Evolutionary conservation across 345 rosid genomes (phyloP).

Genomic region (Diplotaxis tenuifolia): DNA sequence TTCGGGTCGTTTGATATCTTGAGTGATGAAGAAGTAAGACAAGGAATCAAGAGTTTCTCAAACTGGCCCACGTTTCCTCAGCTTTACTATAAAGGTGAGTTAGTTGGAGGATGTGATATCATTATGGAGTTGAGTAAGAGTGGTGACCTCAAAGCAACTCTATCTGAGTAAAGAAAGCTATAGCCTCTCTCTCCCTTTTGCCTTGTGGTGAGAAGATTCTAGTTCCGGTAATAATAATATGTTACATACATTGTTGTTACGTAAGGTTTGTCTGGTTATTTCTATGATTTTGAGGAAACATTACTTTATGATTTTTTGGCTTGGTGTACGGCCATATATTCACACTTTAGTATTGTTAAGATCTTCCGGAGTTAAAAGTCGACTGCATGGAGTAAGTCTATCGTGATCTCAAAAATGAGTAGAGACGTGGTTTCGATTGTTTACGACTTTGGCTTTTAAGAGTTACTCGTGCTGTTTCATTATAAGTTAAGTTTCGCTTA

Average conservation of each 20-base stretch:
- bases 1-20: constrained; percentile 85
- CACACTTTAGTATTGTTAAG: too few relatives aligned
- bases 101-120: constrained; percentile 94
- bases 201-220: background rate
- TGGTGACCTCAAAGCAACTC: constrained; percentile 73
- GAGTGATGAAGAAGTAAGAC: constrained; percentile 86
- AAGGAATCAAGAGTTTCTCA: constrained; percentile 81
- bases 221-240: too few relatives aligned
- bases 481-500: too few relatives aligned
- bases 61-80: constrained; percentile 99
- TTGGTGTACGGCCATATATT: background rate
- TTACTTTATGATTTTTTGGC: background rate
- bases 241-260: constrained; percentile 32
- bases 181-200: background rate
- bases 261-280: constrained; percentile 17
- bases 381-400: too few relatives aligned
- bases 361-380: too few relatives aligned
- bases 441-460: too few relatives aligned
- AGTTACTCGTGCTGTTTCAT: too few relatives aligned
- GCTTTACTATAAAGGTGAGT: constrained; percentile 87
- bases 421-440: too few relatives aligned
- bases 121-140: constrained; percentile 64
- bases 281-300: background rate
- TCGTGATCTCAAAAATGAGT: too few relatives aligned
- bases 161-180: constrained; percentile 51